Evolutionary conservation across 768 basidiomycete species (phyloP).

Genomic region (Gymnopilus junonius): DNA sequence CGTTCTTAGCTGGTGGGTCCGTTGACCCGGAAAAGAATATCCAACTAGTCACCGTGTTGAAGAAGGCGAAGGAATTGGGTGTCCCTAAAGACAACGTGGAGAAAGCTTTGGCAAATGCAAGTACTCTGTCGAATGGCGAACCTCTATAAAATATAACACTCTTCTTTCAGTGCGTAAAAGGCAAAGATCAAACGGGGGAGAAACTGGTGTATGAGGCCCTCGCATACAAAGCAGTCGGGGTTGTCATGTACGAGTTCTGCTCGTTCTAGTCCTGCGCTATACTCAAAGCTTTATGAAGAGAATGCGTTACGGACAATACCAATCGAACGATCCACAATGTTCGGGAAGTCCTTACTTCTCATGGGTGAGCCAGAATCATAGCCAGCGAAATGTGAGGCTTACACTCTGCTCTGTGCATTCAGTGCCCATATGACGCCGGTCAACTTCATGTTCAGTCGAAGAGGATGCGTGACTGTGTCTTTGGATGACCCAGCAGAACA

Average conservation of each 20-base stretch:
- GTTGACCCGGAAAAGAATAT: conserved; percentile 57
- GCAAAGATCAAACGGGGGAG: conserved; percentile 50
- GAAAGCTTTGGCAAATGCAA: conserved; percentile 60
- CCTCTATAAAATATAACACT: not conserved
- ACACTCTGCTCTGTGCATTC: conserved; percentile 7
- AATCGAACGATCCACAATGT: conserved; percentile 64
- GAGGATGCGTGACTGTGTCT: conserved; percentile 54
- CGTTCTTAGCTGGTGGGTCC: conserved; percentile 55
- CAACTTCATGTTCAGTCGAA: conserved; percentile 64
- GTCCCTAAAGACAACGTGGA: conserved; percentile 76
- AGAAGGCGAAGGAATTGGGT: conserved; percentile 56
- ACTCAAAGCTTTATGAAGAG: conserved; percentile 16
- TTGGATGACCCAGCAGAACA: conserved; percentile 41
- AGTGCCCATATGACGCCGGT: conserved; percentile 69
- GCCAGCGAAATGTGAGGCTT: not conserved
- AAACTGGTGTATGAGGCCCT: conserved; percentile 65
- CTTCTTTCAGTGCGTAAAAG: conserved; percentile 47
- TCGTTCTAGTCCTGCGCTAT: not conserved
- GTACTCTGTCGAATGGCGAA: not conserved
- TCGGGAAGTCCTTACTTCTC: conserved; percentile 51
- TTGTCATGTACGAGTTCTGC: conserved; percentile 58
- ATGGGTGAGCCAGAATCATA: conserved; percentile 44
- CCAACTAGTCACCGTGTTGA: conserved; percentile 57
- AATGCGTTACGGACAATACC: conserved; percentile 58
- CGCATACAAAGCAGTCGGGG: conserved; percentile 57